Base-by-base conservation (phyloP, 139 green algal species). In the Micromonas commoda region DNA sequence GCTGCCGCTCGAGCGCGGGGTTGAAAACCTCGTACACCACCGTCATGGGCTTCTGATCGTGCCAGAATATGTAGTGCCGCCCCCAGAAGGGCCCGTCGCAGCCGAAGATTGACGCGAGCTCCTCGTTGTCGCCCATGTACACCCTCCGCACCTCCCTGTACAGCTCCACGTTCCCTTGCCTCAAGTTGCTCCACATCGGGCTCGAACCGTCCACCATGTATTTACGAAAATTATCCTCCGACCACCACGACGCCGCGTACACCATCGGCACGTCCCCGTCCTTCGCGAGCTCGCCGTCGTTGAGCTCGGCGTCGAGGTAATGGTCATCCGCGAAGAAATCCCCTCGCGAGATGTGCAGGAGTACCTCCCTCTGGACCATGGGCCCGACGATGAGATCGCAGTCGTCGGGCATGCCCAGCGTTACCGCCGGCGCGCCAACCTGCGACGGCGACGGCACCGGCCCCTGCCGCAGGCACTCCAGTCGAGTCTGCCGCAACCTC, bases 11-110 rank as follows among this genome's bases (percentile, higher is more conserved):
- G 33, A 96, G 69, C 1, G 37, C 31, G 0, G 76, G 74, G 2
- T 84, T 90, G 80, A 97, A 98, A 0, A 96, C 94, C 79, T 98
- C 94, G 71, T 97, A 94, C 34, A 98, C 97, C 19, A 97, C 76
- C 21, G 94, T 98, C 4, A 98, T 82, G 3, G 94, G 94, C 39
- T 80, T 53, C 1, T 89, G 86, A 5, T 86, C 84, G 82, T 92
- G 87, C 88, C 90, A 97, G 77, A 98, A 98, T 1, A 95, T 77
- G 85, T 98, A 98, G 45, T 94, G 86, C 13, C 94, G 82, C 0
- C 85, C 91, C 94, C 94, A 97, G 35, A 97, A 94, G 0, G 90
- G 91, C 1, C 91, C 93, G 1, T 24, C 16, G 0, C 4, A 4
- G 33, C 33, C 33, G 37, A 77, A 82, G 23, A 34, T 60, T 21